A percentile compares a stretch with the other conserved stretches of the same genome.
Conservation (phyloP, 768 basidiomycete species). For the Pisolithus albus region DNA sequence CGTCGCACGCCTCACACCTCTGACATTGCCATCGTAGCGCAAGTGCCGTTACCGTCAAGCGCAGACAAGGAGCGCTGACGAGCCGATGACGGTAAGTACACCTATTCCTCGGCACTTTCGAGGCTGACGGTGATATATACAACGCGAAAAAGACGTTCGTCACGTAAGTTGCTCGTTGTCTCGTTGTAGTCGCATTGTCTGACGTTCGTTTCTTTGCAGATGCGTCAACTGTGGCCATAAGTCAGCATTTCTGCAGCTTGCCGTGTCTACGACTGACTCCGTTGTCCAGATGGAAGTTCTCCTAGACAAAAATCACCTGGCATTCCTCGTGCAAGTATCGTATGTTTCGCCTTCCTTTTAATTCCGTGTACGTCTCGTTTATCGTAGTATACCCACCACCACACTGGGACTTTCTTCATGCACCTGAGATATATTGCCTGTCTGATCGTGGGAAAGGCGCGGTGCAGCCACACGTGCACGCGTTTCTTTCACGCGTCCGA, state of each 20-base stretch:
- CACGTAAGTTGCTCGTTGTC: constrained; percentile 45
- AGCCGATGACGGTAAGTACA: constrained; percentile 87
- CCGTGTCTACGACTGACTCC: neutral
- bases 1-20: neutral
- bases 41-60: constrained; percentile 93
- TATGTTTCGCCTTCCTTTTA: constrained; percentile 3
- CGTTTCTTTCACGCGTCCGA: neutral
- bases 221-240: constrained; percentile 65
- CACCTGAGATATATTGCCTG: too few species aligned
- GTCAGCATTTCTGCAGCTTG: constrained; percentile 21
- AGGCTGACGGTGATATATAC: neutral
- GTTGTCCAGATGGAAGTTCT: constrained; percentile 53
- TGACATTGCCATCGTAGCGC: constrained; percentile 45
- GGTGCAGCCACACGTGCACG: too few species aligned
- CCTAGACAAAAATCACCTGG: constrained; percentile 26
- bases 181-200: neutral
- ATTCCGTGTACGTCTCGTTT: constrained; percentile 18
- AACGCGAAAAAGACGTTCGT: constrained; percentile 64
- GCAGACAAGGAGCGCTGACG: constrained; percentile 96
- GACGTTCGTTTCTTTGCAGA: constrained; percentile 23
- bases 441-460: too few species aligned
- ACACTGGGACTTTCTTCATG: neutral
- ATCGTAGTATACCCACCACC: constrained; percentile 2
- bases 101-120: neutral
- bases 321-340: neutral